Evolutionary conservation across 2,329 filamentous ascomycete species (phyloP).

Genomic region (Cucurbitaria berberidis): DNA sequence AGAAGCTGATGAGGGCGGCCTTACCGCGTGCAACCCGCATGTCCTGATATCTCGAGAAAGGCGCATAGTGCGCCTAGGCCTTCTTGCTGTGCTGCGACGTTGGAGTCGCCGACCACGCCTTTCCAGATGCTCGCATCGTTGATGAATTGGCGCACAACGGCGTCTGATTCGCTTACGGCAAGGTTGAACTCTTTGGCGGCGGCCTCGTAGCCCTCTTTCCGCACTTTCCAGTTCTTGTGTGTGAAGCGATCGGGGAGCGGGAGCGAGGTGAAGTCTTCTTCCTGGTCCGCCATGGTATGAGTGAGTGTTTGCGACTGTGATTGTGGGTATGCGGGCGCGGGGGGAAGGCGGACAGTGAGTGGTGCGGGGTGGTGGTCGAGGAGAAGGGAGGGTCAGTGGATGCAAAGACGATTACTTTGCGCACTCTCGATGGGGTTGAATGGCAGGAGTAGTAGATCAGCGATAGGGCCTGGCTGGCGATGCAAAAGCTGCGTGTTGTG

Average conservation of each 20-base stretch:
- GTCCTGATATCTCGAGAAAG: conserved; percentile 89
- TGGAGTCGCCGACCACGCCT: conserved; percentile 88
- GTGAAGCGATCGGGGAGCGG: conserved; percentile 80
- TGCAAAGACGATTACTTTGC: not conserved
- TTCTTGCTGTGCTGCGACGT: conserved; percentile 95
- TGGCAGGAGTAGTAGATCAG: not conserved
- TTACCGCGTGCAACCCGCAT: conserved; percentile 75
- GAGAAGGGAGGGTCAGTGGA: not conserved
- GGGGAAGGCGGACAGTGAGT: too few relatives aligned
- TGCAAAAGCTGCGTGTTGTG: not conserved
- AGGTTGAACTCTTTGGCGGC: conserved; percentile 84
- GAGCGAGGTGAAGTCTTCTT: conserved; percentile 80
- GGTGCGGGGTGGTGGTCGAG: conserved; percentile 11
- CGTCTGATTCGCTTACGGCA: conserved; percentile 83
- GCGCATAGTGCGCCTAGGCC: conserved; percentile 85
- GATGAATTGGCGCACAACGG: conserved; percentile 85
- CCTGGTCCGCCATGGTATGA: conserved; percentile 74
- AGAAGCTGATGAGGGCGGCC: too few relatives aligned
- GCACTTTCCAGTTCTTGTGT: conserved; percentile 97
- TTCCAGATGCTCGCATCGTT: conserved; percentile 90
- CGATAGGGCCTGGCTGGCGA: not conserved
- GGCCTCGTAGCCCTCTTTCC: conserved; percentile 94
- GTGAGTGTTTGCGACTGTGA: too few relatives aligned
- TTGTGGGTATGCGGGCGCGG: conserved; percentile 14
- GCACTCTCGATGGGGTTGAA: not conserved